Evolutionary conservation across 805 yeast genomes (phyloP), one percentile per base, ranked within the genome.

Genomic region (Kazachstania bromeliacearum): DNA sequence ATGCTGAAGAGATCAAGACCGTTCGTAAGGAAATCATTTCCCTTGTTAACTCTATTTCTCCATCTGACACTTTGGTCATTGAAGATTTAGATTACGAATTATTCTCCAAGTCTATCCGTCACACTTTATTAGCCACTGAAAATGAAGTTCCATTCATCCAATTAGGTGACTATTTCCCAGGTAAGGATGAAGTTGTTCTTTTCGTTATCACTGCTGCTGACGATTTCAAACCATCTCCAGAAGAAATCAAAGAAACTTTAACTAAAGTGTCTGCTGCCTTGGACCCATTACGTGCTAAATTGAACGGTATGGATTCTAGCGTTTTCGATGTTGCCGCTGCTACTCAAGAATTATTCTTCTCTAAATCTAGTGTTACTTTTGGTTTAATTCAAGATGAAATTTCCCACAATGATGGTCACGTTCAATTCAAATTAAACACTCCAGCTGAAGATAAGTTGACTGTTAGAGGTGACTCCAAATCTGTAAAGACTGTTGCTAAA

Each of bases 1-100:
- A 62, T 17, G 61, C 67, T 35, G 68, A 61, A 21, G 73, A 73
- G 3, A 68, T 74, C 43, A 77, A 79, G 53, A 49, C 57, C 10
- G 82, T 85, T 25, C 83, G 88, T 60, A 77, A 75, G 45, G 74
- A 74, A 14, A 67, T 92, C 40, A 85, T 92, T 39, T 67, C 74
- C 24, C 60, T 69, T 15, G 95, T 92, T 37, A 87, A 85, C 60
- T 64, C 67, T 35, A 68, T 79, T 37, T 66, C 85, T 7, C 95
- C 96, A 24, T 65, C 71, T 29, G 73, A 74, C 40, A 71, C 85
- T 23, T 61, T 63, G 41, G 62, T 64, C 8, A 62, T 85, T 30
- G 54, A 64, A 6, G 95, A 83, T 48, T 70, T 89, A 44, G 85
- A 81, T 46, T 60, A 75, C 9, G 56, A 55, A 31, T 40, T 59